Base-by-base conservation (phyloP, 805 yeast genomes). In the Cyberlindnera xishuangbannaensis region DNA sequence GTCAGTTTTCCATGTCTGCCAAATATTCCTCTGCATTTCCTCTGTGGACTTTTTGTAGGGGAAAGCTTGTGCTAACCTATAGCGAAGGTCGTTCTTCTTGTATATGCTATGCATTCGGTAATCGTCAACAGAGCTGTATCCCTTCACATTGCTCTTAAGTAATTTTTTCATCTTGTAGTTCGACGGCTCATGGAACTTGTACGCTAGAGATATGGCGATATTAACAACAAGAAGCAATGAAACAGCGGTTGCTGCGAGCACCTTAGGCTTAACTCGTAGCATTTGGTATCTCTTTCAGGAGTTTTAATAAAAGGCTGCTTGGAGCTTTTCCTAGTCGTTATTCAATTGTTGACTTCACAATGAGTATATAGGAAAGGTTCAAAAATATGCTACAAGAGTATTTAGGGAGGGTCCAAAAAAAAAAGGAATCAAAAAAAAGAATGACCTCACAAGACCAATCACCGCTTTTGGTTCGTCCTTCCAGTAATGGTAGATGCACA, bases 1-100 rank as follows among this genome's bases (percentile, higher is more conserved):
- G 7, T 29, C 32, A 12, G 37, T 39, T 42, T 69, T 68, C 75
- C 75, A 69, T 9, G 69, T 57, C 44, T 69, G 75, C 73, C 73
- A 69, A 25, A 69, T 66, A 38, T 58, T 56, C 18, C 59, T 65
- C 3, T 64, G 69, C 34, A 61, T 59, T 9, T 23, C 15, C 6
- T 31, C 31, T 2, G 37, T 24, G 10, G 37, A 14, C 28, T 34
- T 41, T 14, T 32, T 27, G 25, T 44, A 44, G 5, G 48, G 48
- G 39, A 39, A 44, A 1, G 29, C 37, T 19, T 21, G n/a, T 2
- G 45, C 37, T 15, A 44, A 18, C 15, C 33, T 31, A 15, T 24
- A 24, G 11, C 48, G 36, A 10, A 44, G 27, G 13, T 36, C 40
- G 11, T 24, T 27, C n/a, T 16, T 19, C 17, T 36, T 18, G 28